Conservation (phyloP, 2,329 filamentous ascomycete species). For the Teratosphaeria zuluensis region DNA sequence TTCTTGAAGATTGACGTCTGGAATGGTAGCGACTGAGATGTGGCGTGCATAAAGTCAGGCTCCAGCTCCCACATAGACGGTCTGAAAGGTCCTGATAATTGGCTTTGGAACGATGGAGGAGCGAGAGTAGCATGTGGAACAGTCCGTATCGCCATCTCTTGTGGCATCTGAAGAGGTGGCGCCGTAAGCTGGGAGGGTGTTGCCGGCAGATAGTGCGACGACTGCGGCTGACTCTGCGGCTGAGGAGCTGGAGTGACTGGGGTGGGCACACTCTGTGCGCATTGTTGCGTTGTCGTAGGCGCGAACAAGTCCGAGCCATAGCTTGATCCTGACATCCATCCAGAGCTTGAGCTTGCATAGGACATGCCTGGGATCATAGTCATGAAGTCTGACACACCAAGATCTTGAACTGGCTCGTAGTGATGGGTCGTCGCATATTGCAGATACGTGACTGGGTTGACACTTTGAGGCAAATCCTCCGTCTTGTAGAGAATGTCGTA, state of each 20-base stretch:
- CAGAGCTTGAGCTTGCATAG: slow-evolving; percentile 15
- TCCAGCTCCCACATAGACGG: slow-evolving; percentile 38
- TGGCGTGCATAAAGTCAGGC: slow-evolving; percentile 30
- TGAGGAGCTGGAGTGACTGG: slow-evolving; percentile 14
- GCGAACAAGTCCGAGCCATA: slow-evolving; percentile 20
- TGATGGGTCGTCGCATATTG: slow-evolving; percentile 21
- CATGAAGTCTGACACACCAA: slow-evolving; percentile 30
- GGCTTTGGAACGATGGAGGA: slow-evolving; percentile 13
- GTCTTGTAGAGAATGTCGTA: slow-evolving; percentile 87
- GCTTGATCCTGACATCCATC: slow-evolving; percentile 15
- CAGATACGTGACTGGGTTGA: slow-evolving; percentile 26
- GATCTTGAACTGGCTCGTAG: slow-evolving; percentile 18
- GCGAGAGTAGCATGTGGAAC: slow-evolving; percentile 14
- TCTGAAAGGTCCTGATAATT: slow-evolving; percentile 32
- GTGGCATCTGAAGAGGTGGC: slow-evolving; percentile 20
- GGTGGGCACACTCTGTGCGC: slow-evolving; percentile 14
- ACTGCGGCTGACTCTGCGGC: slow-evolving; percentile 19
- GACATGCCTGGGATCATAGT: slow-evolving; percentile 40
- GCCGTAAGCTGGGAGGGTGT: slow-evolving; percentile 19
- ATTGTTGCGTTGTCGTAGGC: slow-evolving; percentile 11
- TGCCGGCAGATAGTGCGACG: slow-evolving; percentile 15
- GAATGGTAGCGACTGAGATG: slow-evolving; percentile 31
- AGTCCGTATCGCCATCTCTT: slow-evolving; percentile 21
- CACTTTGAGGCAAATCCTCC: slow-evolving; percentile 36
- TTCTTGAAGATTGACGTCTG: slow-evolving; percentile 42